These are phyloP conservation scores for Ascochyta lentis DNA, from an alignment of 2,329 filamentous ascomycete genomes.

Conservation along the genomic window DNA sequence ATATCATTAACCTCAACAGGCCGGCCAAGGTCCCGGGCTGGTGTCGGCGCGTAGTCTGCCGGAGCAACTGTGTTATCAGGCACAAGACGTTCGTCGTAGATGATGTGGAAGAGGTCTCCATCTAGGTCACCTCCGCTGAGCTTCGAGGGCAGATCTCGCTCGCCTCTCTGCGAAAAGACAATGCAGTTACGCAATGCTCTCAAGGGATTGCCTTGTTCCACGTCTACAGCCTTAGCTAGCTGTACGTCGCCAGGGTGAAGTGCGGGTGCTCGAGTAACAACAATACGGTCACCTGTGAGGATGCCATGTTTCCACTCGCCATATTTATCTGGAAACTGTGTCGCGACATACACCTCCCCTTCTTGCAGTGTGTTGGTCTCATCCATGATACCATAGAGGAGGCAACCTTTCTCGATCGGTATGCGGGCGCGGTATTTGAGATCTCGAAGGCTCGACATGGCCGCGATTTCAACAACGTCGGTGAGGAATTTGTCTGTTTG, in stretches of 20 bases:
- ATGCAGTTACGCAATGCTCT: slow-evolving; percentile 72
- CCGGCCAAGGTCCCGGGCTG: slow-evolving; percentile 65
- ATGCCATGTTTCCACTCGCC: slow-evolving; percentile 20
- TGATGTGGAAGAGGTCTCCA: slow-evolving; percentile 81
- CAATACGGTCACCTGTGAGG: slow-evolving; percentile 50
- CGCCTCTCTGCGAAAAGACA: slow-evolving; percentile 75
- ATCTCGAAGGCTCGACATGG: slow-evolving; percentile 73
- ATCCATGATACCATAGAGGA: slow-evolving; percentile 83
- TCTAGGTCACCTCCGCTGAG: slow-evolving; percentile 84
- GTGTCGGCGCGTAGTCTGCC: slow-evolving; percentile 72
- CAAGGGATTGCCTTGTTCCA: slow-evolving; percentile 68
- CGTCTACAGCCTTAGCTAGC: slow-evolving; percentile 63
- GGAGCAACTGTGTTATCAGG: slow-evolving; percentile 58
- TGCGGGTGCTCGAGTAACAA: slow-evolving; percentile 81
- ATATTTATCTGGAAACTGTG: slow-evolving; percentile 51
- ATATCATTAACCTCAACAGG: slow-evolving; percentile 70
- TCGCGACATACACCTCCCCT: slow-evolving; percentile 71
- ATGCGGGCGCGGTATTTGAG: slow-evolving; percentile 83
- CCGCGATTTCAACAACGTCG: slow-evolving; percentile 71
- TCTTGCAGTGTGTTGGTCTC: slow-evolving; percentile 73
- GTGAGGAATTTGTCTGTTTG: slow-evolving; percentile 72
- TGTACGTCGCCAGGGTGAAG: slow-evolving; percentile 85
- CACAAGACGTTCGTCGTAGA: slow-evolving; percentile 68
- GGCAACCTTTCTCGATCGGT: slow-evolving; percentile 72
- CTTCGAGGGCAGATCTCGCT: slow-evolving; percentile 77